Base-by-base conservation (phyloP, 2,329 filamentous ascomycete genomes). In the Epichloe typhina region DNA sequence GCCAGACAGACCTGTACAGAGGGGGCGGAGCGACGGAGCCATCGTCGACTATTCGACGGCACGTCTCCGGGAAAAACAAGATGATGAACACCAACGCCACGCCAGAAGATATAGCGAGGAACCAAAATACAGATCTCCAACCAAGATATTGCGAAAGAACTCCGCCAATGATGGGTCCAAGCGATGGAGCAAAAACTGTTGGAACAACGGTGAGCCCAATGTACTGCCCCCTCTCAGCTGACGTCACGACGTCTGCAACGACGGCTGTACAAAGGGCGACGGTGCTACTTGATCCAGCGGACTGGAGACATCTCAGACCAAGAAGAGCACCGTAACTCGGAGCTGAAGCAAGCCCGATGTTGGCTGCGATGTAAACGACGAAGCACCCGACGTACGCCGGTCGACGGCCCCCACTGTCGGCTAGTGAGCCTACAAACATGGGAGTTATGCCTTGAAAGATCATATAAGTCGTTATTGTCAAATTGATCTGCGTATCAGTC, bases 41-140 rank as follows among this genome's bases (percentile, higher is more conserved):
- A 53, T 82, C 71, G 7, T 70, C 77, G 0, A 81, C 78, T 13
- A 71, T 66, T 12, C 58, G 57, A 3, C 69, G 63, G 52, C 72
- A 72, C 0, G 75, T 79, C 53, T 79, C 74, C 0, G 80, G 81
- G 21, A 82, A 66, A 66, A 81, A 72, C 0, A 74, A 31, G 1
- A 71, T 41, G 6, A 78, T 59, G 0, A 74, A 54, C 0, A 73
- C 48, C 3, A 76, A 56, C 23, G 72, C 65, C 0, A 70, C 66
- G 0, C 61, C 63, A 0, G 62, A 56, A 1, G 69, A 55, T 8
- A 83, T 80, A 11, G 71, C 65, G 12, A 83, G 62, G 50, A 82
- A 80, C 78, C 79, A 83, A 57, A 84, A 84, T 31, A 82, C 77
- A 35, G 71, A 67, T 35, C 73, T 67, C 80, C 80, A 84, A 1